Base-by-base conservation (phyloP, 441 rosid species). In the Populus tomentosa region DNA sequence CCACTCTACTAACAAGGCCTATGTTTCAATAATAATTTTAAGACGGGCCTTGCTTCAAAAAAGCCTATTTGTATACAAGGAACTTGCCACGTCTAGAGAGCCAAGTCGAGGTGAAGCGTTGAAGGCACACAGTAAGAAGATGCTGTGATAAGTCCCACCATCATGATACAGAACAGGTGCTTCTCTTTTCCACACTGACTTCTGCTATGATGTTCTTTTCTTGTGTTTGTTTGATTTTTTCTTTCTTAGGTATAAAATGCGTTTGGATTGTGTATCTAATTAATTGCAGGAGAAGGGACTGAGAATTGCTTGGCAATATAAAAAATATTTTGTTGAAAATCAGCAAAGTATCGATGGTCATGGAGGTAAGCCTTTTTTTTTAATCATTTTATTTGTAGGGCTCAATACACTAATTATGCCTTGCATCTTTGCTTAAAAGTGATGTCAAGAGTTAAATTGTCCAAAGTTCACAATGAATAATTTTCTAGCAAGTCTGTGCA, bases 281-380 rank as follows among this genome's bases (percentile, higher is more conserved):
- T 67, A 81, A 67, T 71, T 84, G 75, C 86, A 95, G 99, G 95
- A 88, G 67, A 92, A 89, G 80, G 88, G 86, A 23, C 80, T 93
- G 90, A 94, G 97, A 85, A 95, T 95, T 74, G 99, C 98, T 83
- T 93, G 99, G 98, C 98, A 95, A 84, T 93, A 95, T 72, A 89
- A 88, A 83, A 93, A 94, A 90, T 95, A 95, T 85, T 81, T 90
- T 83, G 94, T 84, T 76, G 96, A 92, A 83, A 88, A 86, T 75
- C 98, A 93, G 79, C 85, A 72, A 56, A 69, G 33, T 77, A 70
- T 80, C 59, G 82, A 82, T 78, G 75, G 83, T 63, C 77, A 81
- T 21, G 80, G 77, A 80, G 90, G 90, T 88, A 61, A 74, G 63
- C 69, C 28, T 26, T 26, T 26, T 26, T 26, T 26, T 24, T 24